Base-by-base conservation (phyloP, 495 filamentous ascomycete species). In the Xanthoparmelia taractica region DNA sequence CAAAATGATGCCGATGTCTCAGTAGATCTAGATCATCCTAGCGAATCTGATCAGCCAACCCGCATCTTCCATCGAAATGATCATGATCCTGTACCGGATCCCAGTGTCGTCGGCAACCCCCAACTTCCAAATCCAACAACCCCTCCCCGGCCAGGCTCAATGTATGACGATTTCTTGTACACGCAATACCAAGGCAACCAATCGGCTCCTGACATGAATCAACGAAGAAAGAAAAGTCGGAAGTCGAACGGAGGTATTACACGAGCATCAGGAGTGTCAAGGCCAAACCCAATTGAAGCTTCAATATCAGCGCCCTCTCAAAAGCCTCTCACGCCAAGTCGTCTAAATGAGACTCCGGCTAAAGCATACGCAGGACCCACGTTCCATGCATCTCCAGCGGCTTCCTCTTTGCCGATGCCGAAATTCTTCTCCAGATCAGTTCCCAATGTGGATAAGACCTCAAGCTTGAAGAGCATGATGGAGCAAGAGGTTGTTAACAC, bases 311-410 rank as follows among this genome's bases (percentile, higher is more conserved):
- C 63, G 40, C 37, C 45, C 27, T 38, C 58, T 55, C 25, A 38
- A 27, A 41, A 57, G 41, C 59, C 61, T 20, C 33, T 37, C 15
- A 66, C 66, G 17, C 64, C 67, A 12, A 63, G 18, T n/a, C 63
- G 57, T 13, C 20, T 34, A 25, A 61, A 57, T 37, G 59, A 57
- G 50, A 69, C 69, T 7, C 67, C 67, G 1, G 48, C 50, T 8
- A 66, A 66, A 60, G 81, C 90, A 63, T 99, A 96, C 73, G 94
- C 94, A 18, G 94, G 94, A 20, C 89, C 92, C 20, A 95, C 90
- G 0, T 99, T 99, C 73, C 93, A 97, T 72, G 88, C 90, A 15
- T 99, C 94, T 3, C 94, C 94, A 18, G 92, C 92, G 4, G 89
- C 95, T 3, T 93, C 92, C 5, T 84, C 90, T n/a, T 81, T 99